Evolutionary conservation across 192 early-diverging fungal species (phyloP).

Genomic region (Coemansia sp.): DNA sequence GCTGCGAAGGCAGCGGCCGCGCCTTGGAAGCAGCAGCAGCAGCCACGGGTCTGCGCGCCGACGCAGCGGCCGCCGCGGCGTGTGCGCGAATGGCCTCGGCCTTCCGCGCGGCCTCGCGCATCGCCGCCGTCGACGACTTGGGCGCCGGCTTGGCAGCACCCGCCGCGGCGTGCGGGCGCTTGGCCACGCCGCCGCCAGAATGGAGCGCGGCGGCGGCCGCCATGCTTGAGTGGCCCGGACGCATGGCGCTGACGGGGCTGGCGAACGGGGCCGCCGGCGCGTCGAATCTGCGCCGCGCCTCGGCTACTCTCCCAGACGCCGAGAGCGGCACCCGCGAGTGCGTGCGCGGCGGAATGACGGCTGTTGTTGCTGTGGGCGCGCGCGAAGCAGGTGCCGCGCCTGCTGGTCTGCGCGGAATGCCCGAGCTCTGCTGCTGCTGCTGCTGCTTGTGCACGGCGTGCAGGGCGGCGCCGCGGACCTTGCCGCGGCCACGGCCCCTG

Average conservation of each 20-base stretch:
- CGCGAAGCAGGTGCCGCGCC: background rate
- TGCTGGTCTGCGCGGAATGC: slow-evolving; percentile 31
- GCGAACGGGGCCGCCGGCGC: slow-evolving; percentile 13
- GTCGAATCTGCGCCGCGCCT: slow-evolving; percentile 43
- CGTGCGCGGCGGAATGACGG: slow-evolving; percentile 18
- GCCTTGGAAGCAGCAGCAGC: background rate
- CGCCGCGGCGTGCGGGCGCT: background rate
- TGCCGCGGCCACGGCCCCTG: slow-evolving; percentile 15
- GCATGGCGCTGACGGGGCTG: slow-evolving; percentile 49
- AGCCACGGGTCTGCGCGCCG: background rate
- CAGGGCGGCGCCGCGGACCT: slow-evolving; percentile 9
- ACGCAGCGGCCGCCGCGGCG: slow-evolving; percentile 8
- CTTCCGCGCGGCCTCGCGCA: slow-evolving; percentile 45
- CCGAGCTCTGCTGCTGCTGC: slow-evolving; percentile 2
- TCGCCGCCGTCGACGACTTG: slow-evolving; percentile 43
- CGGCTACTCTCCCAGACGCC: slow-evolving; percentile 35
- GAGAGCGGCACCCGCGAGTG: slow-evolving; percentile 20
- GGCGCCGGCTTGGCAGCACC: slow-evolving; percentile 7
- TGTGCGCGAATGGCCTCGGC: slow-evolving; percentile 22
- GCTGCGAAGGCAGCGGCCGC: slow-evolving; percentile 17
- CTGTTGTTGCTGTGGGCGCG: background rate
- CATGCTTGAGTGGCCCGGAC: slow-evolving; percentile 40
- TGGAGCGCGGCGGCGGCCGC: slow-evolving; percentile 13
- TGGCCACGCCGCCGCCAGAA: background rate
- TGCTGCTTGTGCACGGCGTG: slow-evolving; percentile 3